Conservation (phyloP, 441 rosid genomes). For the Gossypium aridum region DNA sequence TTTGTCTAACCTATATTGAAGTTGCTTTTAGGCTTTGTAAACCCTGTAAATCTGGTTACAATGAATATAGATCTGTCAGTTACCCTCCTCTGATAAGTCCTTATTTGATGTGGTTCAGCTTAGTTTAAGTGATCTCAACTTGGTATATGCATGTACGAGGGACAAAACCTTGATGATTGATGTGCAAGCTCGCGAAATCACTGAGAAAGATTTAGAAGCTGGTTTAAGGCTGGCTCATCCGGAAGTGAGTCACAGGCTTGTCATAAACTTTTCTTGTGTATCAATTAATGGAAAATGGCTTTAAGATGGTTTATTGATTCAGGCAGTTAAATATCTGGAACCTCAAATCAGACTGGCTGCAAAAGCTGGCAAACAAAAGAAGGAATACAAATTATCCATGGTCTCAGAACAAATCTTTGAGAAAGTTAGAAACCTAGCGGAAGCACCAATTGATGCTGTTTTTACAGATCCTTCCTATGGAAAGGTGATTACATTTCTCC, state of each 20-base stretch:
- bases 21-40: constrained; percentile 4
- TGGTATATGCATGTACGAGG: constrained; percentile 93
- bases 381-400: constrained; percentile 85
- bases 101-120: constrained; percentile 51
- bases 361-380: constrained; percentile 89
- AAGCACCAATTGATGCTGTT: constrained; percentile 61
- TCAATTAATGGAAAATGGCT: not conserved
- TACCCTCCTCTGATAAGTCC: constrained; percentile 13
- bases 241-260: constrained; percentile 45
- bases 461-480: constrained; percentile 85
- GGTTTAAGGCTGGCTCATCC: constrained; percentile 92
- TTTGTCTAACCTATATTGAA: constrained; percentile 4
- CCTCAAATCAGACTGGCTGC: constrained; percentile 87
- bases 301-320: constrained; percentile 23
- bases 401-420: constrained; percentile 59
- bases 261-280: not conserved
- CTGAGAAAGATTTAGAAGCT: constrained; percentile 85
- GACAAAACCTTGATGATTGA: constrained; percentile 96
- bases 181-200: constrained; percentile 82
- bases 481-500: constrained; percentile 48
- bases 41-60: not conserved
- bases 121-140: constrained; percentile 79
- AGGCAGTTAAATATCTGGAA: constrained; percentile 88
- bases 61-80: not conserved
- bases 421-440: constrained; percentile 65